phyloP scores from a whole-genome alignment of 768 basidiomycete species.

The Suillus clintonianus region DNA sequence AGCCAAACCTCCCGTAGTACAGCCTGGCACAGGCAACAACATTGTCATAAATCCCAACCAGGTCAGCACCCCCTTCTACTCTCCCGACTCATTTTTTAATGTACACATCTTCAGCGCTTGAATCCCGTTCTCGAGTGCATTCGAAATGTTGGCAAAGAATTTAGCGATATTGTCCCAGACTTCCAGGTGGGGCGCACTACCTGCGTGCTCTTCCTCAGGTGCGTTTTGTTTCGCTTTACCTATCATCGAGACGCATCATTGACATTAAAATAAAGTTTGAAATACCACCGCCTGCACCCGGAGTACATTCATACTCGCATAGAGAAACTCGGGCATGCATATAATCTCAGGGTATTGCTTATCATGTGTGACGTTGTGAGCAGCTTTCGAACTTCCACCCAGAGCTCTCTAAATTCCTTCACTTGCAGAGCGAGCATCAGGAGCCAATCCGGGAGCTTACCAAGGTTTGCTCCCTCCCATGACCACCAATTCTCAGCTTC shows the following conservation, averaged over 20 bases:
- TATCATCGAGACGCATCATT: background rate
- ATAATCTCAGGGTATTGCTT: slow-evolving; percentile 82
- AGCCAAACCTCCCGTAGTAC: slow-evolving; percentile 55
- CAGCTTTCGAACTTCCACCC: slow-evolving; percentile 5
- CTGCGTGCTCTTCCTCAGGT: slow-evolving; percentile 92
- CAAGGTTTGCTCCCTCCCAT: slow-evolving; percentile 49
- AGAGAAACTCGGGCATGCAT: slow-evolving; percentile 78
- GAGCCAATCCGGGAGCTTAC: slow-evolving; percentile 92
- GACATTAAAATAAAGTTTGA: slow-evolving; percentile 54
- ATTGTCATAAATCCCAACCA: slow-evolving; percentile 66
- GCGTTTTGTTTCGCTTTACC: background rate
- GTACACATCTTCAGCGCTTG: slow-evolving; percentile 54
- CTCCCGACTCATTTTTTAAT: no score
- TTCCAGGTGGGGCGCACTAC: slow-evolving; percentile 96
- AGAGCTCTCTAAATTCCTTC: background rate
- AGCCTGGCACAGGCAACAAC: slow-evolving; percentile 64
- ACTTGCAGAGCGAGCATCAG: slow-evolving; percentile 80
- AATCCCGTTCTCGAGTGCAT: slow-evolving; percentile 90
- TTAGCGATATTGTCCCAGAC: slow-evolving; percentile 90
- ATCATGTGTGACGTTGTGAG: slow-evolving; percentile 91
- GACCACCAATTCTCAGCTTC: slow-evolving; percentile 4
- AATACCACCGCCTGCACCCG: slow-evolving; percentile 95
- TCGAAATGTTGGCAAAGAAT: slow-evolving; percentile 89
- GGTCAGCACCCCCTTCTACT: slow-evolving; percentile 30
- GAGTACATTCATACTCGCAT: slow-evolving; percentile 95